Evolutionary conservation across 441 rosid species (phyloP), one percentile per base, ranked within the genome.

Genomic region (Dalechampia spathulata): DNA sequence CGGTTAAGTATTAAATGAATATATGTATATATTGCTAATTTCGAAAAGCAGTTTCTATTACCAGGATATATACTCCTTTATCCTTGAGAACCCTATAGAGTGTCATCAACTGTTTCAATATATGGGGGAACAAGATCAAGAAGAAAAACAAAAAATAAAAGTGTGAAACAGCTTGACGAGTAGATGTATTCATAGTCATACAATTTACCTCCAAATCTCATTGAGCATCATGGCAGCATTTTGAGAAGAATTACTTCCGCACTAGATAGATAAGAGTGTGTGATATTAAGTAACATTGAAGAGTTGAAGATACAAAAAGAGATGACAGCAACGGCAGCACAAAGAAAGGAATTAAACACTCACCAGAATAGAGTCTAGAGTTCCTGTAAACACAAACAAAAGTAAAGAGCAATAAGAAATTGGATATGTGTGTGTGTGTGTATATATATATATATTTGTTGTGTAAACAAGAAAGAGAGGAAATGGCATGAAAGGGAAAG

Each of bases 81-180:
- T 86, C 87, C 90, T 79, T 90, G 75, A 90, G 95, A 45, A 86
- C 97, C 95, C 97, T 86, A 86, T 75, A 89, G 86, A 75, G 74
- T 87, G 78, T 72, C 70, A 86, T 77, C 78, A 79, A 86, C 97
- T 83, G 89, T 84, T 78, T 89, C 90, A 84, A 82, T 90, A 82
- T 81, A 74, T 62, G 76, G 73, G n/a, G 80, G 83, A 83, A 78
- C 55, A 63, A 38, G 55, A 85, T 85, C 84, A 85, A 83, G 86
- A 73, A 72, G 56, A 52, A 51, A 65, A 70, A 44, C n/a, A 19
- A 52, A 27, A 36, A 58, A 55, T 14, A 20, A 46, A 67, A 58
- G 14, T 10, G 17, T 26, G 15, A 67, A 66, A 60, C 49, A 63
- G 58, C 63, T 38, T 19, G n/a, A n/a, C n/a, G 41, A 15, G 21